Evolutionary conservation across 2,329 filamentous ascomycete genomes (phyloP).

Genomic region (Hawksworthiomyces lignivorus): DNA sequence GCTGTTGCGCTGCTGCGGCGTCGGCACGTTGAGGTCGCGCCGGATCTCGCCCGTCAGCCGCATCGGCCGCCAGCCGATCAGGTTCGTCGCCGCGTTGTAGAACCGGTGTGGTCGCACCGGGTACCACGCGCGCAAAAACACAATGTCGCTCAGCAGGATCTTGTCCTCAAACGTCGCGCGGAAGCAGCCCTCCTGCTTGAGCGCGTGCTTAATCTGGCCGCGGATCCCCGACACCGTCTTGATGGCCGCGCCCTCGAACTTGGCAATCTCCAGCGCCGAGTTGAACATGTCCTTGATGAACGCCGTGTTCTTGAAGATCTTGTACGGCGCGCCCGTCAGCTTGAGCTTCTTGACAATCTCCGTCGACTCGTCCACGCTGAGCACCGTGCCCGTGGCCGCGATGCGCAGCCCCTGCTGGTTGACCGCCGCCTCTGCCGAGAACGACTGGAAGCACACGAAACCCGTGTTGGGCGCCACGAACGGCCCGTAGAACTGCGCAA

Average conservation of each 20-base stretch:
- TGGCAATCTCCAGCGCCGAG: constrained; percentile 85
- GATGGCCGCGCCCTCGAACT: constrained; percentile 94
- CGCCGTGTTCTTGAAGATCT: constrained; percentile 98
- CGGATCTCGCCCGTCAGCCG: constrained; percentile 88
- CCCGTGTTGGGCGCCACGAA: constrained; percentile 93
- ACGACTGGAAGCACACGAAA: constrained; percentile 87
- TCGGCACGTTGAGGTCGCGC: constrained; percentile 63
- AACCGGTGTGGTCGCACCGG: constrained; percentile 91
- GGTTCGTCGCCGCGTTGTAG: constrained; percentile 93
- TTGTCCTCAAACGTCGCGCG: constrained; percentile 98
- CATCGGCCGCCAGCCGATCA: constrained; percentile 91
- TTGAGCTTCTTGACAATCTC: constrained; percentile 99
- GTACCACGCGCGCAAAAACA: constrained; percentile 95
- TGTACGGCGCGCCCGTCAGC: constrained; percentile 63
- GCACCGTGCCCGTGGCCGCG: constrained; percentile 85
- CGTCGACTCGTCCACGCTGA: constrained; percentile 89
- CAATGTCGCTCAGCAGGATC: constrained; percentile 90
- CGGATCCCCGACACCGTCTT: constrained; percentile 93
- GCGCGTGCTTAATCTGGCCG: constrained; percentile 92
- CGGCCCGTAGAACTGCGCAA: constrained; percentile 90
- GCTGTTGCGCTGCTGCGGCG: constrained; percentile 75
- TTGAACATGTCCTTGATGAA: constrained; percentile 99
- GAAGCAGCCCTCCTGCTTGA: constrained; percentile 94
- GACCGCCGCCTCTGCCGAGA: constrained; percentile 67
- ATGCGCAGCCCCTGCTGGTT: constrained; percentile 67